These are phyloP conservation scores for Dothistroma pini DNA, from an alignment of 2,329 filamentous ascomycete genomes.

Conservation along the genomic window DNA sequence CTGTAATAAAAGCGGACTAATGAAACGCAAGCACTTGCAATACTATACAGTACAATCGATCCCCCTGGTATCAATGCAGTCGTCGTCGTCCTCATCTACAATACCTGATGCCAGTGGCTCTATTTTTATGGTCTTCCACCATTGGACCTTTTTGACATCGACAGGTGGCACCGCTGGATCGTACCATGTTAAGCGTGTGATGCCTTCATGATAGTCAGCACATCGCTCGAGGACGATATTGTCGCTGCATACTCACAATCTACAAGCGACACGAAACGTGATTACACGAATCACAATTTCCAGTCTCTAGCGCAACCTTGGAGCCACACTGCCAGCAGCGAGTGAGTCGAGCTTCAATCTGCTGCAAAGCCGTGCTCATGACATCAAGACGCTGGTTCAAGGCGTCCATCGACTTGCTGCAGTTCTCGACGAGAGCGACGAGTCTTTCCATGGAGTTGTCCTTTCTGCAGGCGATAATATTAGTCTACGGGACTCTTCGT, in stretches of 20 bases:
- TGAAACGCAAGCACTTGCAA: neutral
- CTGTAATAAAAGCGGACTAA: neutral
- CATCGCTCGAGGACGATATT: neutral
- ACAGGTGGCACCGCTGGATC: neutral
- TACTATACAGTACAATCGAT: neutral
- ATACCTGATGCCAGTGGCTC: neutral
- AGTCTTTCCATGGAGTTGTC: slow-evolving; percentile 25
- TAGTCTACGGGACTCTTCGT: neutral
- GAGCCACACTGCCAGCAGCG: slow-evolving; percentile 21
- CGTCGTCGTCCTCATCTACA: neutral
- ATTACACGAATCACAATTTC: slow-evolving; percentile 14
- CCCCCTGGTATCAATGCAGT: slow-evolving; percentile 4
- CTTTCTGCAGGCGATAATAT: slow-evolving; percentile 14
- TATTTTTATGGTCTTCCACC: neutral
- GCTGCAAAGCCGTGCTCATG: slow-evolving; percentile 18
- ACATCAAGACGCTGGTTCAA: slow-evolving; percentile 20
- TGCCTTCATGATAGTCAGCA: neutral
- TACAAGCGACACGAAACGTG: slow-evolving; percentile 13
- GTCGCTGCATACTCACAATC: slow-evolving; percentile 3
- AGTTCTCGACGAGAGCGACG: slow-evolving; percentile 19
- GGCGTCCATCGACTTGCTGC: slow-evolving; percentile 21
- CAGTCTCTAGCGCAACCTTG: slow-evolving; percentile 19
- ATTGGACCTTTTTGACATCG: neutral
- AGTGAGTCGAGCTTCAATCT: slow-evolving; percentile 20
- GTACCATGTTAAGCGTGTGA: too few species aligned